phyloP scores from a whole-genome alignment of 2,329 filamentous ascomycete genomes.

The Lanzia echinophila region DNA sequence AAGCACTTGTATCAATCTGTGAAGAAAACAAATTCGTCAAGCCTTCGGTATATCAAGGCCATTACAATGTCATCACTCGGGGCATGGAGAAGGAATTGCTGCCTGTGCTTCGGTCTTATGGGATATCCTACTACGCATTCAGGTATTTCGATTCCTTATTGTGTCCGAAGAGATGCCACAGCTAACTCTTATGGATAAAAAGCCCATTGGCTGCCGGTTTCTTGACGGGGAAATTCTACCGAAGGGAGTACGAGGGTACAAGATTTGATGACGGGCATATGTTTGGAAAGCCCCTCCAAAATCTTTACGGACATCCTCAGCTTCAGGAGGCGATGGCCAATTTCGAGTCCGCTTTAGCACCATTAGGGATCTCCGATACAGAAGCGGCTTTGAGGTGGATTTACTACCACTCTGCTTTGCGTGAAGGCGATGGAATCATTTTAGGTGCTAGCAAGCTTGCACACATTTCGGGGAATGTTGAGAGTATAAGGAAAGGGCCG shows the following conservation, averaged over 20 bases:
- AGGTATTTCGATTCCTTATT: neutral
- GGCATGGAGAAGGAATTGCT: neutral
- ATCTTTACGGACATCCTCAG: neutral
- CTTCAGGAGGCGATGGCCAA: neutral
- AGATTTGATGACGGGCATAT: neutral
- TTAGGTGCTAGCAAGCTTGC: neutral
- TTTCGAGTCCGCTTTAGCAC: neutral
- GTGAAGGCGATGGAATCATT: neutral
- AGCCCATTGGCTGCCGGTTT: neutral
- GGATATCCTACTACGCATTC: neutral
- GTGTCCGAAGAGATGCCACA: neutral
- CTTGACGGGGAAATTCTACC: neutral
- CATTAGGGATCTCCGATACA: neutral
- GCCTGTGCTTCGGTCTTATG: neutral
- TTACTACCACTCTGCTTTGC: neutral
- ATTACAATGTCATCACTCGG: slow-evolving; percentile 19
- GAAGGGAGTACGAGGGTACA: neutral
- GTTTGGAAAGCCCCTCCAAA: neutral
- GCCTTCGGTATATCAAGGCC: slow-evolving; percentile 29
- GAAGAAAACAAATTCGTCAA: slow-evolving; percentile 15
- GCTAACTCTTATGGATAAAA: neutral
- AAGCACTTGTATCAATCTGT: neutral
- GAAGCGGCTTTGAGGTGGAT: slow-evolving; percentile 1
- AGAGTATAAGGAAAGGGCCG: neutral
- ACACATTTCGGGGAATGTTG: neutral